Evolutionary conservation across 768 basidiomycete species (phyloP).

Genomic region (Zangia roseola): DNA sequence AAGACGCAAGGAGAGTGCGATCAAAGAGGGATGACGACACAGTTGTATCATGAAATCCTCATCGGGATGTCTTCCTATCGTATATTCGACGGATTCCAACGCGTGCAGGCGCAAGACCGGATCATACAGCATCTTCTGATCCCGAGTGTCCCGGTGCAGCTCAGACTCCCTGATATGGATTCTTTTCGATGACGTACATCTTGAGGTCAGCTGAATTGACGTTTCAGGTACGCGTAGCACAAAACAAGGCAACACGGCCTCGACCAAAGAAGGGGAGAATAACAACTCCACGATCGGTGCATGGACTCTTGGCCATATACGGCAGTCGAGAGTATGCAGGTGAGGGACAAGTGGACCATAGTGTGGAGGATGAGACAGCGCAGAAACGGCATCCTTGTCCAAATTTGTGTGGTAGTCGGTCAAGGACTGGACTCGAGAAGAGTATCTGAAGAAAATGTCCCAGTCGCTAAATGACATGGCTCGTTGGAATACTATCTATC

Average conservation of each 20-base stretch:
- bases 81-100: constrained; percentile 16
- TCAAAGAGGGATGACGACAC: constrained; percentile 16
- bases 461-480: constrained; percentile 29
- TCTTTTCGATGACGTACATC: constrained; percentile 18
- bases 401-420: constrained; percentile 6
- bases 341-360: constrained; percentile 22
- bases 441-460: constrained; percentile 29
- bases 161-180: no score
- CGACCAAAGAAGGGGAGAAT: constrained; percentile 21
- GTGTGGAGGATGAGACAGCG: constrained; percentile 24
- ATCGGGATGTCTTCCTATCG: no score
- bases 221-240: constrained; percentile 15
- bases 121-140: not conserved
- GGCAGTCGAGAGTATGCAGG: constrained; percentile 22
- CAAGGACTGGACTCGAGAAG: constrained; percentile 20
- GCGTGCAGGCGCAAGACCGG: constrained; percentile 15
- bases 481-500: constrained; percentile 23
- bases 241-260: constrained; percentile 11
- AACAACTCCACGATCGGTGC: constrained; percentile 21
- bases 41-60: constrained; percentile 18
- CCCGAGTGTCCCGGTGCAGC: no score
- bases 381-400: constrained; percentile 21
- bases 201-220: constrained; percentile 15
- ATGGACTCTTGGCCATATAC: constrained; percentile 9
- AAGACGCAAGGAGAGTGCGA: constrained; percentile 15